Conservation (phyloP, 78 protist species). For the Protostelium mycophagum region DNA sequence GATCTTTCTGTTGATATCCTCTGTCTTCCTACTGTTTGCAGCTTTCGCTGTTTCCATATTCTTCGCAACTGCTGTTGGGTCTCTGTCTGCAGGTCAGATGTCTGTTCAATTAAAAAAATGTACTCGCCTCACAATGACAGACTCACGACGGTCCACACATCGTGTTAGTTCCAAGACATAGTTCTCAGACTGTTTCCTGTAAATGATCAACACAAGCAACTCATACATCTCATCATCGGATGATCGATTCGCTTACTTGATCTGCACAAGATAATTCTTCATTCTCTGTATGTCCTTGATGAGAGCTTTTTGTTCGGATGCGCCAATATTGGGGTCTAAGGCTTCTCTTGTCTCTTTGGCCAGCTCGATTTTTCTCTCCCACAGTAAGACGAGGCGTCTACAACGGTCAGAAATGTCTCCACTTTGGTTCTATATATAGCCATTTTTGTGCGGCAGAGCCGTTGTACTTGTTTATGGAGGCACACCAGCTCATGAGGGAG, state of each 20-base stretch:
- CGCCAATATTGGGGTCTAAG: conserved; percentile 56
- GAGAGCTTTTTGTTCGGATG: conserved; percentile 22
- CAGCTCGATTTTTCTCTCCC: conserved; percentile 66
- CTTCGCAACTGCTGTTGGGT: neutral
- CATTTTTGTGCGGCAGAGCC: no score
- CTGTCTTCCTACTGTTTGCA: neutral
- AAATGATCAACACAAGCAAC: neutral
- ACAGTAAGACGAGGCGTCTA: neutral
- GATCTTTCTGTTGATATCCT: neutral
- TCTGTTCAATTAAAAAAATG: no score
- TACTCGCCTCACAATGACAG: neutral
- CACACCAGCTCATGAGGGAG: no score
- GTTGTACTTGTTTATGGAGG: no score
- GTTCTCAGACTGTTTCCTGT: neutral
- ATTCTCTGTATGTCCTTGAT: conserved; percentile 36
- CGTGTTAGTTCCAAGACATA: neutral
- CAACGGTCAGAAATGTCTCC: neutral
- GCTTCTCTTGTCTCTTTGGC: conserved; percentile 60
- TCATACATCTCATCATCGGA: no score
- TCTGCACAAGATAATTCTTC: conserved; percentile 5
- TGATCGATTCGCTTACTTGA: neutral
- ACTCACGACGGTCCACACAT: neutral
- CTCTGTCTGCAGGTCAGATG: no score
- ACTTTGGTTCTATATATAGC: no score
- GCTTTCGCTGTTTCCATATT: neutral